These are phyloP conservation scores for Globisporangium takayamanum DNA, from an alignment of 352 stramenopile genomes.

Conservation along the genomic window DNA sequence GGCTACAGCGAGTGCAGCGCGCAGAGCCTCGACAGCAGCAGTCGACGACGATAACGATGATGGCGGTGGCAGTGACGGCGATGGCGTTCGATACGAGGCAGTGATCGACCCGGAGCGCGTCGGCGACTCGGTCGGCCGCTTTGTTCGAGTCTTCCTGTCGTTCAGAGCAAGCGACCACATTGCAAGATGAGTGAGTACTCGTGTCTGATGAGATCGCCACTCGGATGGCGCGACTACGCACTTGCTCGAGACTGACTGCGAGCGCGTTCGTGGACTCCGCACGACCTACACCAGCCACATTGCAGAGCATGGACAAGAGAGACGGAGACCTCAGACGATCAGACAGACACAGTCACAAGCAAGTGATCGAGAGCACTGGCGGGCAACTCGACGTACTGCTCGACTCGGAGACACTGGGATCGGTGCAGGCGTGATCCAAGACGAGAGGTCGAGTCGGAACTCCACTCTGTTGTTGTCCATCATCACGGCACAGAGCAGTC, in stretches of 20 bases:
- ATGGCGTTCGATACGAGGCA: background rate
- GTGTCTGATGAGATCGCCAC: background rate
- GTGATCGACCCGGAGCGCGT: background rate
- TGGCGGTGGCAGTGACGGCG: background rate
- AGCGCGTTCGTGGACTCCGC: conserved; percentile 18
- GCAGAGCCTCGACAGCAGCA: conserved; percentile 4
- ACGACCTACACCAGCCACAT: background rate
- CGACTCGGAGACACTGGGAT: conserved; percentile 5
- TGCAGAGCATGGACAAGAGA: background rate
- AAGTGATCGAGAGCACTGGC: background rate
- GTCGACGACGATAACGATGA: background rate
- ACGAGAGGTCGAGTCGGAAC: conserved; percentile 52
- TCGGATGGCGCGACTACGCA: background rate
- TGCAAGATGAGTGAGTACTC: background rate
- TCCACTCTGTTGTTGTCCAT: conserved; percentile 22
- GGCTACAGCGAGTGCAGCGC: background rate
- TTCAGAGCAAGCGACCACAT: conserved; percentile 1
- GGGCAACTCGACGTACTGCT: background rate
- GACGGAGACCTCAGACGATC: background rate
- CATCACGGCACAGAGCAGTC: background rate
- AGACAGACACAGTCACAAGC: background rate
- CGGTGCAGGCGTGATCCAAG: conserved; percentile 23
- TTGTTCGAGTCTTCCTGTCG: conserved; percentile 17
- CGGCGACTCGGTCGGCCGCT: conserved; percentile 19
- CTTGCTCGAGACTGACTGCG: conserved; percentile 14